phyloP scores from a whole-genome alignment of 1,284 basidiomycete genomes.

The Testicularia cyperi region DNA sequence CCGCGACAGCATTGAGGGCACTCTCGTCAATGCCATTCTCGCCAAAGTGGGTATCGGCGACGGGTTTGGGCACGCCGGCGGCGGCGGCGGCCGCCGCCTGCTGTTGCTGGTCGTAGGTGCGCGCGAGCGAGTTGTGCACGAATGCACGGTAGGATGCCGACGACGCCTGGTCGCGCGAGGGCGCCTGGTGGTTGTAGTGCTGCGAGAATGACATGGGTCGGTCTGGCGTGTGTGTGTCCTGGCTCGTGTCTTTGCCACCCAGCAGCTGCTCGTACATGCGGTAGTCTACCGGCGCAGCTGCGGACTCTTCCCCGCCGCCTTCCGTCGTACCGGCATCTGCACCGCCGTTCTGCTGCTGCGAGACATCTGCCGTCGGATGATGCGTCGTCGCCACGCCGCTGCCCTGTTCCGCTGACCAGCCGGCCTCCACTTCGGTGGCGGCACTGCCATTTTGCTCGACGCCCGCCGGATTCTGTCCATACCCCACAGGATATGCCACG shows the following conservation, averaged over 20 bases:
- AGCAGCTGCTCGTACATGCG: conserved; percentile 35
- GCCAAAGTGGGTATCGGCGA: background rate
- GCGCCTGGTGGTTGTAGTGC: conserved; percentile 42
- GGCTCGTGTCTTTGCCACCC: conserved; percentile 11
- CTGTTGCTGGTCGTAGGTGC: conserved; percentile 37
- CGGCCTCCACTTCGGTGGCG: background rate
- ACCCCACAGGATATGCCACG: conserved; percentile 34
- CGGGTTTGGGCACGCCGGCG: background rate
- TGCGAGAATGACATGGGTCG: conserved; percentile 43
- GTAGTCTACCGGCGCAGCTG: conserved; percentile 22
- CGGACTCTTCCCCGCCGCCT: conserved; percentile 1
- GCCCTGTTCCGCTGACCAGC: background rate
- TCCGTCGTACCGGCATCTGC: conserved; percentile 1
- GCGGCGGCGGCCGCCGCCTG: conserved; percentile 4
- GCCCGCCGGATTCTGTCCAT: conserved; percentile 12
- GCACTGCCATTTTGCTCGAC: conserved; percentile 19
- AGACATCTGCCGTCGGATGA: no score
- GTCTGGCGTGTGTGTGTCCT: conserved; percentile 17
- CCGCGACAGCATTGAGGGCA: conserved; percentile 32
- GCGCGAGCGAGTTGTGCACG: conserved; percentile 31
- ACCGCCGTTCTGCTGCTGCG: background rate
- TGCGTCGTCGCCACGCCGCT: no score
- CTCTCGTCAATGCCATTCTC: conserved; percentile 9
- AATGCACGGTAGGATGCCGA: conserved; percentile 29
- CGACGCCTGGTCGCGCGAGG: conserved; percentile 19